Evolutionary conservation across 352 stramenopile species (phyloP).

Genomic region (Thalassiosira ordinaria): DNA sequence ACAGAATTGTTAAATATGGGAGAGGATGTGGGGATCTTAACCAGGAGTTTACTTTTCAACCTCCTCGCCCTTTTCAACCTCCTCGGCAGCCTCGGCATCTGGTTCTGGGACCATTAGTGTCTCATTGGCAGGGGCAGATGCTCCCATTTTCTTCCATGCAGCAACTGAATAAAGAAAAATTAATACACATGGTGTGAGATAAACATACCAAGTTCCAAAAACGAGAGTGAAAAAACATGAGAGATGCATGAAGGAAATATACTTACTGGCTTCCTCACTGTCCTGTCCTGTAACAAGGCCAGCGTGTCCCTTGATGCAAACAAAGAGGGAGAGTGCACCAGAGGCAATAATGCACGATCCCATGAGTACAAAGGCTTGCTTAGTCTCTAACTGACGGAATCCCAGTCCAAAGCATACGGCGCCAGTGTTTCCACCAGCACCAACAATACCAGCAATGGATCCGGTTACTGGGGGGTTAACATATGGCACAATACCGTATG

Average conservation of each 20-base stretch:
- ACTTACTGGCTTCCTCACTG: constrained; percentile 46
- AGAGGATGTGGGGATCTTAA: too few species aligned
- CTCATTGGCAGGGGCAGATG: constrained; percentile 1
- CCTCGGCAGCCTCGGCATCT: constrained; percentile 56
- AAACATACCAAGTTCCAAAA: too few species aligned
- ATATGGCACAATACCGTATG: constrained; percentile 88
- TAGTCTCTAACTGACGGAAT: constrained; percentile 63
- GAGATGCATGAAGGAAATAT: too few species aligned
- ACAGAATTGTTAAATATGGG: too few species aligned
- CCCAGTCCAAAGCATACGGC: constrained; percentile 82
- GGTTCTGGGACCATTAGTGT: constrained; percentile 68
- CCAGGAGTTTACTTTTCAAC: too few species aligned
- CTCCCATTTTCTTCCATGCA: constrained; percentile 47
- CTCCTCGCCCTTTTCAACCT: neutral
- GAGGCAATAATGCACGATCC: constrained; percentile 61
- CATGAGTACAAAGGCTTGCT: constrained; percentile 80
- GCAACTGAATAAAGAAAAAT: too few species aligned
- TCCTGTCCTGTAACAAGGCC: constrained; percentile 80
- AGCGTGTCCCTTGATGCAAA: constrained; percentile 76
- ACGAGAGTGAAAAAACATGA: too few species aligned
- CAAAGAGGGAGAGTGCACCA: constrained; percentile 55
- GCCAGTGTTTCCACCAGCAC: constrained; percentile 86
- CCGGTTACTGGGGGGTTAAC: constrained; percentile 80
- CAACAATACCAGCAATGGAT: constrained; percentile 87
- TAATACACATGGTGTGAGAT: too few species aligned